A percentile compares a stretch with the other conserved stretches of the same genome.
Conservation (phyloP, 2,329 filamentous ascomycete genomes). For the Fusarium irregulare region DNA sequence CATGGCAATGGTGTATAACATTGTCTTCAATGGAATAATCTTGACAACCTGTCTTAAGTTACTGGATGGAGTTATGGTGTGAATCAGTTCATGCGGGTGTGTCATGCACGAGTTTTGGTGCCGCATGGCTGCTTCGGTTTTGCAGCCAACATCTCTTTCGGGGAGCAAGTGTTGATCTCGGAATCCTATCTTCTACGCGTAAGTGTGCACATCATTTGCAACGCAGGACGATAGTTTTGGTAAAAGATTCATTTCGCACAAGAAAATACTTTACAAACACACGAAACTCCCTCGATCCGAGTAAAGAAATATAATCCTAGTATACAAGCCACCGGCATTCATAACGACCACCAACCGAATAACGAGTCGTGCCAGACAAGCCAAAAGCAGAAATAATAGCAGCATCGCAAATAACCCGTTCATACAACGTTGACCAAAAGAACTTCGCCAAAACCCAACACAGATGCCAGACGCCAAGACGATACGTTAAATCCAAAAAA, state of each 20-base stretch:
- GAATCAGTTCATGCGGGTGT: background rate
- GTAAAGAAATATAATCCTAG: background rate
- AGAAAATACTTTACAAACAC: background rate
- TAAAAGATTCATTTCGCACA: background rate
- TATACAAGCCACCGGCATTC: background rate
- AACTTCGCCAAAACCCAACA: background rate
- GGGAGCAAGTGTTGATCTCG: background rate
- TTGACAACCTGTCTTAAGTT: background rate
- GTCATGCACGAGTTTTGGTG: background rate
- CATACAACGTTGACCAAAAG: background rate
- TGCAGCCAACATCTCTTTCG: constrained; percentile 18
- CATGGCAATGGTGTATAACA: background rate
- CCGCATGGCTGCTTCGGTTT: constrained; percentile 4
- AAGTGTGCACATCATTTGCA: background rate
- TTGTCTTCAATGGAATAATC: background rate
- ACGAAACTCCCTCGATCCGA: background rate
- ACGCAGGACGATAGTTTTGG: background rate
- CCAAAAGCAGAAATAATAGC: background rate
- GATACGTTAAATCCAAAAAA: background rate
- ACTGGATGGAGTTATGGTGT: constrained; percentile 2
- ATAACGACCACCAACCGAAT: background rate
- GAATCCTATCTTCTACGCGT: background rate
- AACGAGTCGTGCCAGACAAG: background rate
- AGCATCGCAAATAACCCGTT: background rate
- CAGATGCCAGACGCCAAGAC: too few relatives aligned